Percentiles rank a stretch among this genome's conserved stretches.
These are phyloP conservation scores for Diaporthe longicolla DNA, from an alignment of 2,329 filamentous ascomycete species.

Conservation along the genomic window DNA sequence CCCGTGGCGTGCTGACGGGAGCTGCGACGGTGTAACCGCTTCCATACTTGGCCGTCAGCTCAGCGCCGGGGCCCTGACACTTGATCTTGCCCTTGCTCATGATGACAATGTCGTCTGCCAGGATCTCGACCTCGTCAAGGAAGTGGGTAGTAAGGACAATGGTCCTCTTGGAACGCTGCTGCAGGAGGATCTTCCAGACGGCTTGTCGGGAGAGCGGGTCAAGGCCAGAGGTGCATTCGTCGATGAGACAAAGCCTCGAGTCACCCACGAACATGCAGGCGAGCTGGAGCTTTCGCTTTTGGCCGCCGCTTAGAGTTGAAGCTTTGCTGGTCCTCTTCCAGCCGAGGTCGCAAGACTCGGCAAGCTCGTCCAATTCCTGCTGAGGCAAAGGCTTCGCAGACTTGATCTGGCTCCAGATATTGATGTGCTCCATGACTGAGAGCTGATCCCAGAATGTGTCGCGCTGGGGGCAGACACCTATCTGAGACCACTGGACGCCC, in stretches of 20 bases:
- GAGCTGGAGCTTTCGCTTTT: constrained; percentile 11
- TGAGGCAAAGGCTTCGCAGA: not conserved
- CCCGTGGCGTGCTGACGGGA: not conserved
- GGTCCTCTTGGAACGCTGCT: not conserved
- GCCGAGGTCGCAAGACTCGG: constrained; percentile 8
- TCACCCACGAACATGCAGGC: constrained; percentile 14
- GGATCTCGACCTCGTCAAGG: not conserved
- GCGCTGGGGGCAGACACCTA: constrained; percentile 10
- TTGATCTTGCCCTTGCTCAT: constrained; percentile 16
- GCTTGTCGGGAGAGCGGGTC: constrained; percentile 1
- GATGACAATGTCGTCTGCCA: not conserved
- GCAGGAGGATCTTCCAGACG: constrained; percentile 3
- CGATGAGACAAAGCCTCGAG: constrained; percentile 3
- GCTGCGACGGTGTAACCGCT: not conserved
- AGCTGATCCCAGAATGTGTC: constrained; percentile 13
- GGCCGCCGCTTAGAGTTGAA: constrained; percentile 1
- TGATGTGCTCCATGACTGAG: constrained; percentile 12
- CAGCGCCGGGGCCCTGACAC: not conserved
- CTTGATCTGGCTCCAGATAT: constrained; percentile 13
- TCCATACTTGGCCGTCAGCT: not conserved
- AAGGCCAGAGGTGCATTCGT: constrained; percentile 5
- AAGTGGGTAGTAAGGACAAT: not conserved
- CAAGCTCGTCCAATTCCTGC: not conserved
- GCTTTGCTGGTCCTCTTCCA: not conserved
- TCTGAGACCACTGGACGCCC: constrained; percentile 5